Conservation (phyloP, 2,329 filamentous ascomycete species). For the Monilinia fructicola region DNA sequence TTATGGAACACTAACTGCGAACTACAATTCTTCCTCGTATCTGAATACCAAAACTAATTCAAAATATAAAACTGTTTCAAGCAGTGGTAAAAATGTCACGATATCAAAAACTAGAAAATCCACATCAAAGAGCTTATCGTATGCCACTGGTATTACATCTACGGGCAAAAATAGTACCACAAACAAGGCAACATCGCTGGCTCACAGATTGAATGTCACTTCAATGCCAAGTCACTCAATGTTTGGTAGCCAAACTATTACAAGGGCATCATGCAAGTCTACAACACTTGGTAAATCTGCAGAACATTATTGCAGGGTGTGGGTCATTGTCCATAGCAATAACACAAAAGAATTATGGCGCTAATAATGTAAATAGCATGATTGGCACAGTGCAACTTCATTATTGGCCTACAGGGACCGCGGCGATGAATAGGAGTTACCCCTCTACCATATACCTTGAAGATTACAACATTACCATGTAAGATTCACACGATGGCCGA, state of each 20-base stretch:
- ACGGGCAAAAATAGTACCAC: neutral
- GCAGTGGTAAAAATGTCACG: neutral
- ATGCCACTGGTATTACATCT: neutral
- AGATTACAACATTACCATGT: conserved; percentile 25
- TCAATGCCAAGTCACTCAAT: conserved; percentile 3
- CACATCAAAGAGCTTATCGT: neutral
- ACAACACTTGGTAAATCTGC: neutral
- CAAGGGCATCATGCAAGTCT: conserved; percentile 1
- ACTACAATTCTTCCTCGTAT: neutral
- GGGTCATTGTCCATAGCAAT: neutral
- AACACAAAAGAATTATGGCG: neutral
- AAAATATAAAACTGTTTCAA: neutral
- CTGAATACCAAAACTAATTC: neutral
- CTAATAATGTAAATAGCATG: conserved; percentile 11
- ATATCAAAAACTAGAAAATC: neutral
- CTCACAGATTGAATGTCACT: neutral
- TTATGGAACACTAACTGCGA: neutral
- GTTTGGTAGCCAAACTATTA: conserved; percentile 14
- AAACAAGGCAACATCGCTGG: neutral
- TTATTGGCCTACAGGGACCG: conserved; percentile 27
- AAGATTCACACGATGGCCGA: neutral
- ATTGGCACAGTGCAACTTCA: conserved; percentile 25
- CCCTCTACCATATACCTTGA: conserved; percentile 25
- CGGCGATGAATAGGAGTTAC: conserved; percentile 23
- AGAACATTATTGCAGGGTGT: conserved; percentile 20